Evolutionary conservation across 2,329 filamentous ascomycete species (phyloP).

Genomic region (Ophiocordyceps australis): DNA sequence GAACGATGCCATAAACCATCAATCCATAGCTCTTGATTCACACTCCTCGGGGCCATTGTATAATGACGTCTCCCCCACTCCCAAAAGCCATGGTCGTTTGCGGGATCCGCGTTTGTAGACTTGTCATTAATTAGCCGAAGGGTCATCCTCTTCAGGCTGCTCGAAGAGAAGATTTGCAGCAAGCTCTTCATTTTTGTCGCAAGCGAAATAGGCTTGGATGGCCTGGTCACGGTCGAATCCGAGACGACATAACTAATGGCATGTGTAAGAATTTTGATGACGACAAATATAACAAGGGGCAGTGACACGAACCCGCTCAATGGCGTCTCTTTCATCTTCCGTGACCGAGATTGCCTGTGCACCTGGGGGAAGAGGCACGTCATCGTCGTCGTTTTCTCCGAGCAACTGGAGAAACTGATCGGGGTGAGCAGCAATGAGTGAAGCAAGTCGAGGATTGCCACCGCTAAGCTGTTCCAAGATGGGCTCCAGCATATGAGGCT

Average conservation of each 20-base stretch:
- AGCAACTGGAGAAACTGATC: slow-evolving; percentile 85
- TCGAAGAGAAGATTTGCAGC: slow-evolving; percentile 98
- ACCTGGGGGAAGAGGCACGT: slow-evolving; percentile 70
- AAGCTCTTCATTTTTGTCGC: slow-evolving; percentile 97
- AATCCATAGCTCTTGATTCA: too few species aligned
- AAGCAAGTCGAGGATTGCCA: slow-evolving; percentile 85
- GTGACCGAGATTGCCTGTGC: slow-evolving; percentile 83
- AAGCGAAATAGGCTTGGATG: slow-evolving; percentile 97
- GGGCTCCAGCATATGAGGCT: slow-evolving; percentile 95
- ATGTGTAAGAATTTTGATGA: too few species aligned
- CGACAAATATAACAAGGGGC: too few species aligned
- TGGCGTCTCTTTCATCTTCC: slow-evolving; percentile 90
- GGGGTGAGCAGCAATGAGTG: slow-evolving; percentile 79
- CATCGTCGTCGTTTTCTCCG: slow-evolving; percentile 73
- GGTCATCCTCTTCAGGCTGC: slow-evolving; percentile 73
- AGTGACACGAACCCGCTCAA: slow-evolving; percentile 57
- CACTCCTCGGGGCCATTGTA: too few species aligned
- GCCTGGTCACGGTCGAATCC: slow-evolving; percentile 87
- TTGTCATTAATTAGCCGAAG: slow-evolving; percentile 19
- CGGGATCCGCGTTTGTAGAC: too few species aligned
- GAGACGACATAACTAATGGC: slow-evolving; percentile 60
- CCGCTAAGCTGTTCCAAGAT: slow-evolving; percentile 92
- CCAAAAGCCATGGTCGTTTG: too few species aligned
- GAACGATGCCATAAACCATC: too few species aligned
- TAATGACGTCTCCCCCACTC: too few species aligned